Evolutionary conservation across 192 early-diverging fungal species (phyloP).

Genomic region (Martensiomyces pterosporus): DNA sequence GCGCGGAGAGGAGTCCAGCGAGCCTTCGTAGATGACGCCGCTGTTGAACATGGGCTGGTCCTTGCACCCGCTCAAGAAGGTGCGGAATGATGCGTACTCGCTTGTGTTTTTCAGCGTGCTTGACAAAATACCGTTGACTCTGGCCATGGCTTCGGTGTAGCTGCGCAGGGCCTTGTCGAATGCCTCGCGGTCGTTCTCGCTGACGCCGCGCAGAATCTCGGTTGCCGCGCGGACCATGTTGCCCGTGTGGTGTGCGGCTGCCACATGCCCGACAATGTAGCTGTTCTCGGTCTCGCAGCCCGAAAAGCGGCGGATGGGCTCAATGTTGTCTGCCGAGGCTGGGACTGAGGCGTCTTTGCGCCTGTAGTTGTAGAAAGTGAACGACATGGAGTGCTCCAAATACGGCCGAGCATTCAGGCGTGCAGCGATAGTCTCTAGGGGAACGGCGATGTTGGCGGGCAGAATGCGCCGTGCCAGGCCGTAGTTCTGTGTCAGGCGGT

Average conservation of each 20-base stretch:
- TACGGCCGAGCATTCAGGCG: constrained; percentile 73
- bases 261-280: constrained; percentile 85
- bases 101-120: constrained; percentile 68
- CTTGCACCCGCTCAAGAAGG: constrained; percentile 87
- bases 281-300: constrained; percentile 72
- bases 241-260: constrained; percentile 76
- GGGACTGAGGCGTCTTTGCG: constrained; percentile 56
- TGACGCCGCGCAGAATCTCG: constrained; percentile 55
- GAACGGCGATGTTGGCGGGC: constrained; percentile 75
- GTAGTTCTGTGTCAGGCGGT: constrained; percentile 65
- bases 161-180: constrained; percentile 60
- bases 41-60: constrained; percentile 89
- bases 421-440: constrained; percentile 63
- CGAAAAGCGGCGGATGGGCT: constrained; percentile 73
- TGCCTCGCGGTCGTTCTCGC: constrained; percentile 48
- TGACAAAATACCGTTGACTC: constrained; percentile 76
- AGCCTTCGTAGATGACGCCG: constrained; percentile 82
- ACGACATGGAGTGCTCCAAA: constrained; percentile 71
- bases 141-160: constrained; percentile 58
- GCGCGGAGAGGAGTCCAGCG: constrained; percentile 46
- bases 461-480: constrained; percentile 73
- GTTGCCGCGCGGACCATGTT: constrained; percentile 60
- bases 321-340: constrained; percentile 66
- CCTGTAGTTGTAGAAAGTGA: constrained; percentile 86
- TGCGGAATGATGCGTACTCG: constrained; percentile 84